Base-by-base conservation (phyloP, 1,139 yeast genomes). In the Yueomyces sp. region DNA sequence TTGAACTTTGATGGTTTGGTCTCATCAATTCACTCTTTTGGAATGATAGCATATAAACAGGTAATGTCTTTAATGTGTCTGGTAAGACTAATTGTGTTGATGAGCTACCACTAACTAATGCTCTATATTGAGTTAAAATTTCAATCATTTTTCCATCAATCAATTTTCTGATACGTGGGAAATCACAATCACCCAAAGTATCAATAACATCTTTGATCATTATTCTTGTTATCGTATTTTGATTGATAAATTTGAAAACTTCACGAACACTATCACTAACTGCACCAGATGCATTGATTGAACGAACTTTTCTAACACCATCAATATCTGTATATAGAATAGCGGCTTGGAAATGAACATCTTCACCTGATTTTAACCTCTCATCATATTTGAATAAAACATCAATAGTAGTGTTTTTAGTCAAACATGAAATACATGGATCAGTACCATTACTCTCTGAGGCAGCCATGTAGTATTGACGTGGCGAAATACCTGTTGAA, bases 301-400 rank as follows among this genome's bases (percentile, higher is more conserved):
- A 87, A 50, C 99, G 72, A 9, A 91, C 93, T 50, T 85, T 81
- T 51, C 97, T 70, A 9, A 70, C 65, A 31, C 99, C 98, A 43
- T 69, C 69, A 3, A 69, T 57, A 42, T 89, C 83, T 0, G 97
- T 91, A 59, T 86, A 87, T 43, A 93, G 68, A 38, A 91, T 53
- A 0, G 97, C 97, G 1, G 86, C 83, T 64, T 91, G 99, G 68
- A 89, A 86, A 60, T 86, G 94, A 37, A 87, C 85, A 59, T 86
- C 96, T 36, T 74, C 70, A 46, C 77, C 77, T 3, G 83, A 69
- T 45, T 79, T 76, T 39, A 93, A 69, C 48, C 76, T 78, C 1
- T 87, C 89, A 56, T 87, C 96, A 54, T 85, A 82, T 43, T 70
- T 72, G 53, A 91, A 76, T 42, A 85, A 69, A 2, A 85, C 78